phyloP scores from a whole-genome alignment of 1,284 basidiomycete genomes.

The Ceratobasidium sp. region DNA sequence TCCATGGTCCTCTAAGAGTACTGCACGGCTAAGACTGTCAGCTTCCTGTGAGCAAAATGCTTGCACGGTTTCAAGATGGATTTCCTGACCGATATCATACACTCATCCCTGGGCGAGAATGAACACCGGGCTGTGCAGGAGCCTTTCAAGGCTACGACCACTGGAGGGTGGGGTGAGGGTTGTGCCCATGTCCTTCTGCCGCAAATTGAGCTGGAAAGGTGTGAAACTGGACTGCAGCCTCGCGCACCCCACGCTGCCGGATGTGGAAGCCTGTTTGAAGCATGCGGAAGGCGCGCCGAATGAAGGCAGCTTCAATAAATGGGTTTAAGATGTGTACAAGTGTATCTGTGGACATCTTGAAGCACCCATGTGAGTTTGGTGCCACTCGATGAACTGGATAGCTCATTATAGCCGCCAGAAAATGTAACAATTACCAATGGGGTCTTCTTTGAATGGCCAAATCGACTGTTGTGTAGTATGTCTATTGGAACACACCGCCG shows the following conservation, averaged over 20 bases:
- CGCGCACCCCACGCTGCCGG: background rate
- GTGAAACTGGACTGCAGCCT: background rate
- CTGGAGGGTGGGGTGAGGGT: constrained; percentile 2
- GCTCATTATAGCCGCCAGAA: no score
- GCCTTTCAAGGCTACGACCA: constrained; percentile 31
- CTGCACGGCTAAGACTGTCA: background rate
- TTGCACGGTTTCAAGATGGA: background rate
- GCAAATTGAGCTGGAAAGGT: background rate
- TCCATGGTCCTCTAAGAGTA: background rate
- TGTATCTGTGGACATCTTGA: no score
- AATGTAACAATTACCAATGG: no score
- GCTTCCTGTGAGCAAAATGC: background rate
- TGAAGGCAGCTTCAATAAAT: no score
- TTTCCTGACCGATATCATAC: background rate
- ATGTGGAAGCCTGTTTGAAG: background rate
- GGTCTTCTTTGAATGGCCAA: no score
- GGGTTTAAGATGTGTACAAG: no score
- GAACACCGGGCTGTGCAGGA: constrained; percentile 15
- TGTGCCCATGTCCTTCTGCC: constrained; percentile 15
- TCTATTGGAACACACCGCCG: no score
- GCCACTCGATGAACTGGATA: no score
- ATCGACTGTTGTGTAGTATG: no score
- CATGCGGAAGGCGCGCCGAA: background rate
- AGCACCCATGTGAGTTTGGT: no score
- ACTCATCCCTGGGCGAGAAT: background rate